Percentiles rank a stretch among this genome's conserved stretches.
Conservation (phyloP, 2,329 filamentous ascomycete genomes). For the Stachybotrys chlorohalonatus region DNA sequence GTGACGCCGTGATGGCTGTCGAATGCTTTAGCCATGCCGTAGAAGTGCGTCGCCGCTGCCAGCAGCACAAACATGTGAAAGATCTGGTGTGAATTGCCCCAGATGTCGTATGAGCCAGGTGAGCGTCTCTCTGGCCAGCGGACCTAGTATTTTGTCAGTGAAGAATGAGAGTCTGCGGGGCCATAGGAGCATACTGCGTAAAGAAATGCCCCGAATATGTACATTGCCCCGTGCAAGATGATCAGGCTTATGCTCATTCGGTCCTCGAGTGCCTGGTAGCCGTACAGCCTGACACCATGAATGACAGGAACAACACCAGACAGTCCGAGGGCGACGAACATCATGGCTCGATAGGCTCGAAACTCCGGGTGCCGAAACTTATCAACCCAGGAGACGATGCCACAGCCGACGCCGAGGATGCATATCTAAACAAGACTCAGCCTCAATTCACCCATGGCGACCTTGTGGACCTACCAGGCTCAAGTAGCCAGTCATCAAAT, state of each 20-base stretch:
- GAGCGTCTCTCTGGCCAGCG: slow-evolving; percentile 74
- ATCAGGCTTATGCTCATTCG: slow-evolving; percentile 78
- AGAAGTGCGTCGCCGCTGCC: slow-evolving; percentile 73
- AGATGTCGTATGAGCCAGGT: slow-evolving; percentile 79
- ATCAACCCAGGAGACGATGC: slow-evolving; percentile 68
- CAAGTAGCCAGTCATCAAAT: slow-evolving; percentile 63
- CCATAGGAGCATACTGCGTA: slow-evolving; percentile 58
- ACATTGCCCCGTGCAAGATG: slow-evolving; percentile 69
- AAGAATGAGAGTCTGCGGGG: not conserved
- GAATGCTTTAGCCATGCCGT: slow-evolving; percentile 74
- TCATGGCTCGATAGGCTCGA: slow-evolving; percentile 74
- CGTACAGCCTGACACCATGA: slow-evolving; percentile 64
- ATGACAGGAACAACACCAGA: slow-evolving; percentile 77
- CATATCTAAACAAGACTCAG: slow-evolving; percentile 52
- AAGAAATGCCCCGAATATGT: slow-evolving; percentile 75
- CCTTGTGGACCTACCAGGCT: slow-evolving; percentile 49
- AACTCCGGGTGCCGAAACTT: slow-evolving; percentile 75
- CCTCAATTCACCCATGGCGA: not conserved
- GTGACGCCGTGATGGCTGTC: slow-evolving; percentile 66
- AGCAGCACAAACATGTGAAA: slow-evolving; percentile 86
- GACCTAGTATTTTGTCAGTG: slow-evolving; percentile 31
- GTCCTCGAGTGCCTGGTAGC: slow-evolving; percentile 53
- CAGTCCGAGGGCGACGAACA: slow-evolving; percentile 83
- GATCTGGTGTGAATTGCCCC: slow-evolving; percentile 90
- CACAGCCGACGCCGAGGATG: slow-evolving; percentile 66